Percentiles rank a stretch among this genome's conserved stretches.
Evolutionary conservation across 1,284 basidiomycete genomes (phyloP).

Genomic region (Leucoagaricus sp.): DNA sequence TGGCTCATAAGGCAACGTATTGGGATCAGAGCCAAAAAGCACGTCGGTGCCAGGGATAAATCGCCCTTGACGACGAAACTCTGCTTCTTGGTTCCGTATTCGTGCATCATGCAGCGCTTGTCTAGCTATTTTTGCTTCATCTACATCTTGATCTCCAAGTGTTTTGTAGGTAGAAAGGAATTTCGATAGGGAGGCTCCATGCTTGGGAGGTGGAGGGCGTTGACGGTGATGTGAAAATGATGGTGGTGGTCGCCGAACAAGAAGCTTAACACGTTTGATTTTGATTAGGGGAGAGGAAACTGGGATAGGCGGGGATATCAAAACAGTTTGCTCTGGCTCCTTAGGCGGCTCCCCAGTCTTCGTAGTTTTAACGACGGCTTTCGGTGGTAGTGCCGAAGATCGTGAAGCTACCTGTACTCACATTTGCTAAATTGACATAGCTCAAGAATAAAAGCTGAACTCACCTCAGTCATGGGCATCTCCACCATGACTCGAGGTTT

Average conservation of each 20-base stretch:
- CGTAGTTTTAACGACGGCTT: not conserved
- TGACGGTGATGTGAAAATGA: conserved; percentile 70
- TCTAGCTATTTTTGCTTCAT: conserved; percentile 41
- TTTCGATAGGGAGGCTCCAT: conserved; percentile 52
- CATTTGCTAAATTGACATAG: not conserved
- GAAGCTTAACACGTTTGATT: conserved; percentile 65
- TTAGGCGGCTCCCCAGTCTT: not conserved
- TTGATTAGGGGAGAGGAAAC: conserved; percentile 31
- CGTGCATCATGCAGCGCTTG: conserved; percentile 51
- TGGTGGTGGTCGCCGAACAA: conserved; percentile 64
- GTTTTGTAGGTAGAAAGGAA: conserved; percentile 64
- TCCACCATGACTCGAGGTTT: conserved; percentile 9
- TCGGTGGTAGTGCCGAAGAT: not conserved
- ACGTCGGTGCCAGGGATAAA: conserved; percentile 36
- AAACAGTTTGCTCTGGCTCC: not conserved
- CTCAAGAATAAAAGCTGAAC: not conserved
- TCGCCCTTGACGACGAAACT: conserved; percentile 40
- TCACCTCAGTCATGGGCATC: not conserved
- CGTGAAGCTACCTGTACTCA: not conserved
- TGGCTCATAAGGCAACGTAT: conserved; percentile 21
- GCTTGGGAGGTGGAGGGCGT: conserved; percentile 51
- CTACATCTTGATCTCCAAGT: conserved; percentile 51
- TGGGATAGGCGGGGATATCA: not conserved
- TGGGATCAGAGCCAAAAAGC: conserved; percentile 29
- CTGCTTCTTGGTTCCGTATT: conserved; percentile 54